phyloP scores from a whole-genome alignment of 176 grass and related monocot genomes.

The Tillandsia fasciculata region DNA sequence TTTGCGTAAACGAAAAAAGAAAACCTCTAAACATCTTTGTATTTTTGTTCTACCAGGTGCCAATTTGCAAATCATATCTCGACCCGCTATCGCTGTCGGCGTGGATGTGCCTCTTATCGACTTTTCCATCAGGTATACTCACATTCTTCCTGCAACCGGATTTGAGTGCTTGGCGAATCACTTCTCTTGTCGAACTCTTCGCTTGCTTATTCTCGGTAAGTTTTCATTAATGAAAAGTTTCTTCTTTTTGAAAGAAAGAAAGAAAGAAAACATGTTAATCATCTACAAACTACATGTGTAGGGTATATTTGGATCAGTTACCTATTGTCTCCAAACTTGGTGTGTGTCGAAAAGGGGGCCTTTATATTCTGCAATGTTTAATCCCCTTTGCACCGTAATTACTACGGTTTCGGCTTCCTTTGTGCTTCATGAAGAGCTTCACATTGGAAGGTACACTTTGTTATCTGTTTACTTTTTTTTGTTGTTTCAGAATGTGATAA shows the following conservation, averaged over 20 bases:
- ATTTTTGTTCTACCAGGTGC: conserved; percentile 20
- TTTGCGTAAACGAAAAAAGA: too few relatives aligned
- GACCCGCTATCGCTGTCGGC: conserved; percentile 52
- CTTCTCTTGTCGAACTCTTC: conserved; percentile 31
- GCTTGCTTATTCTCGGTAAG: conserved; percentile 47
- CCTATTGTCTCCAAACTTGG: conserved; percentile 69
- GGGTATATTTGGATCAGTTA: conserved; percentile 53
- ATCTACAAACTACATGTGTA: conserved; percentile 2
- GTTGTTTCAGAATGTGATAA: not conserved
- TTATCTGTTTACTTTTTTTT: not conserved
- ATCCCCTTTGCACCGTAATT: conserved; percentile 48
- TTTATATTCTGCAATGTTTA: conserved; percentile 73
- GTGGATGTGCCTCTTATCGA: conserved; percentile 61
- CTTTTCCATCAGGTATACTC: conserved; percentile 31
- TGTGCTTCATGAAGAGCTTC: conserved; percentile 41
- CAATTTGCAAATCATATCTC: conserved; percentile 53
- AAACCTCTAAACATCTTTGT: not conserved
- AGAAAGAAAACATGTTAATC: too few relatives aligned
- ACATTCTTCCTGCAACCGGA: conserved; percentile 28
- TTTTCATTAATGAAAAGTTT: not conserved
- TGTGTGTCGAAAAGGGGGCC: conserved; percentile 45
- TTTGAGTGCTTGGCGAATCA: conserved; percentile 32
- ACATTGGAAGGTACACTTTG: conserved; percentile 48
- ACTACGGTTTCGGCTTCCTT: conserved; percentile 32
- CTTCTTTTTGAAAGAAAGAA: not conserved